Evolutionary conservation across 192 early-diverging fungal species (phyloP), one percentile per base, ranked within the genome.

Genomic region (Backusella sp.): DNA sequence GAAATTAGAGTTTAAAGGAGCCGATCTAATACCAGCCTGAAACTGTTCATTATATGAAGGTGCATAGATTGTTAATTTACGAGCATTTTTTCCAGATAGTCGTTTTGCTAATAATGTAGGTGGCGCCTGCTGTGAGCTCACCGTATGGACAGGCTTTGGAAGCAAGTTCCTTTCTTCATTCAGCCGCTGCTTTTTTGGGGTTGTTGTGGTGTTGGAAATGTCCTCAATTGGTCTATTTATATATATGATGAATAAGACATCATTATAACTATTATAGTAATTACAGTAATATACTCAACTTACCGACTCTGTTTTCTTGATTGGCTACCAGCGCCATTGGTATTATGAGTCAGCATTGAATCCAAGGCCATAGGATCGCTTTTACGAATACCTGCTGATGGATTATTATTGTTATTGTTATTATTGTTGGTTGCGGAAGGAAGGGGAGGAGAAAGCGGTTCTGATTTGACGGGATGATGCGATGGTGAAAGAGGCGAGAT

Each of bases 51-150:
- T 77, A 39, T 87, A 87, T 3, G 86, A 82, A 2, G 86, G 86
- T 9, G 86, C 79, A 78, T 78, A 84, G 66, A 88, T 88, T 3
- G 86, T 86, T 36, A 88, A 46, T 19, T 83, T 82, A 46, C 84
- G 82, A 65, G 83, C 79, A 49, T 88, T 85, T 67, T 82, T 39
- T 56, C 77, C 83, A 72, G 79, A 42, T 78, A 83, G 56, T 82
- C 78, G 56, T 67, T 80, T 66, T 77, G 82, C 28, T 23, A 71
- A 44, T 49, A 71, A 49, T 14, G 46, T 66, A 3, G 66, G 65
- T 65, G 41, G 53, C 35, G 42, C 67, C 26, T 71, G 70, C 23
- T 67, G 75, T 39, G 59, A 76, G 17, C 52, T 77, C 8, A 70
- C 72, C 6, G 68, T 80, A 30, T 77, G 79, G 2, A 35, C 11